Percentiles rank a stretch among this genome's conserved stretches.
Evolutionary conservation across 2,329 filamentous ascomycete species (phyloP).

Genomic region (Fusarium sp.): DNA sequence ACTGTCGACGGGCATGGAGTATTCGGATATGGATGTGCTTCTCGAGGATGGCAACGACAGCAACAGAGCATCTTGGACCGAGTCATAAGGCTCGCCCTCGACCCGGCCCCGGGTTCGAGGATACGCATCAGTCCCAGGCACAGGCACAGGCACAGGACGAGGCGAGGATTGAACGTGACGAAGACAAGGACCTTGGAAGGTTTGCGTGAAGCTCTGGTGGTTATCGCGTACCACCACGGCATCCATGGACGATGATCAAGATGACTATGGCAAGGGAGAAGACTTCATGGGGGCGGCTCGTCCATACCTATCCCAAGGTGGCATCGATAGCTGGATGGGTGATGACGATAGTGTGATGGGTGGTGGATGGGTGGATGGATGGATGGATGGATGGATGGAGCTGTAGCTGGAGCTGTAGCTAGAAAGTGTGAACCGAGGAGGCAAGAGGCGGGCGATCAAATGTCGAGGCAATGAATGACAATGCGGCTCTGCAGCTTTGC

Average conservation of each 20-base stretch:
- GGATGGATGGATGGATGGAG: not conserved
- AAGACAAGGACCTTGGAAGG: slow-evolving; percentile 18
- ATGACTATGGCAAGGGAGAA: slow-evolving; percentile 23
- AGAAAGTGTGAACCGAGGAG: not conserved
- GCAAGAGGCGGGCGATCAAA: not conserved
- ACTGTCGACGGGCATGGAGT: slow-evolving; percentile 42
- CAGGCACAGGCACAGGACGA: slow-evolving; percentile 25
- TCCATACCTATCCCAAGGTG: slow-evolving; percentile 28
- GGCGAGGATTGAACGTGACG: slow-evolving; percentile 17
- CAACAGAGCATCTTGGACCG: slow-evolving; percentile 27
- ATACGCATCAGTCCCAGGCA: slow-evolving; percentile 29
- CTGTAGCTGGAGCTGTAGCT: not conserved
- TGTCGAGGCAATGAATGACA: slow-evolving; percentile 9
- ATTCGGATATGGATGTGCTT: slow-evolving; percentile 41
- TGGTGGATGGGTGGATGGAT: slow-evolving; percentile 1
- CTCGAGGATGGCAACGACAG: slow-evolving; percentile 25
- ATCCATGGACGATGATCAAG: slow-evolving; percentile 36
- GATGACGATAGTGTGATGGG: slow-evolving; percentile 17
- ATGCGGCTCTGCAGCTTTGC: slow-evolving; percentile 29
- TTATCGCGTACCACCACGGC: slow-evolving; percentile 29
- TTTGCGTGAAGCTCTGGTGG: slow-evolving; percentile 25
- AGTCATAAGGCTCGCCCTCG: slow-evolving; percentile 22
- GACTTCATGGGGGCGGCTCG: slow-evolving; percentile 31
- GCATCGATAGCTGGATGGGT: slow-evolving; percentile 14
- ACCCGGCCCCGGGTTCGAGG: slow-evolving; percentile 4